Conservation (phyloP, 352 stramenopile species). For the Phytopythium ostracodes region DNA sequence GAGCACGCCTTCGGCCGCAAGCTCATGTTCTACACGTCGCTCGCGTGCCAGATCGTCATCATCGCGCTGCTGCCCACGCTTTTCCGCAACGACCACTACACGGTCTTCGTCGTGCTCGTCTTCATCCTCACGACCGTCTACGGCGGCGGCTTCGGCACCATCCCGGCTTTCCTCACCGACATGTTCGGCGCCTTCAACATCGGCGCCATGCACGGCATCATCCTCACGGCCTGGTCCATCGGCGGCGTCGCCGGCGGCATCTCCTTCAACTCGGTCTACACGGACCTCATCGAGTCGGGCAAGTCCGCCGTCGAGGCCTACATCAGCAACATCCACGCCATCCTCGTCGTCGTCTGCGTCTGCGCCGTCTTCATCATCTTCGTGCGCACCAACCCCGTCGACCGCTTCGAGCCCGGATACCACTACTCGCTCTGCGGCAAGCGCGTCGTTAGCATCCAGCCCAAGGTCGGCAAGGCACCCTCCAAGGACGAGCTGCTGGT, state of each 20-base stretch:
- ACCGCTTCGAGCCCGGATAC: conserved; percentile 67
- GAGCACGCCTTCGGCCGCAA: conserved; percentile 53
- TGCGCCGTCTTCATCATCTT: conserved; percentile 54
- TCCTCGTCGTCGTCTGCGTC: conserved; percentile 48
- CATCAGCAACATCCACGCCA: conserved; percentile 64
- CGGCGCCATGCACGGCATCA: conserved; percentile 73
- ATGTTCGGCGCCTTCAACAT: conserved; percentile 87
- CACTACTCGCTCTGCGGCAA: conserved; percentile 53
- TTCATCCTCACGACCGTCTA: conserved; percentile 74
- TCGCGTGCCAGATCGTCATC: conserved; percentile 56
- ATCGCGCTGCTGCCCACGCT: conserved; percentile 48
- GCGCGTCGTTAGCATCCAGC: conserved; percentile 57
- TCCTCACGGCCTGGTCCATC: conserved; percentile 82
- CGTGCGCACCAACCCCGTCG: conserved; percentile 51
- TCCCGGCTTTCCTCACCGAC: conserved; percentile 75
- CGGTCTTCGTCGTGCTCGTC: conserved; percentile 45
- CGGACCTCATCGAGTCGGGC: conserved; percentile 25
- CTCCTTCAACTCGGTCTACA: conserved; percentile 60
- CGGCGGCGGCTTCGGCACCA: conserved; percentile 69
- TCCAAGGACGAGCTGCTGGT: conserved; percentile 10
- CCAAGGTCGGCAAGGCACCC: conserved; percentile 29
- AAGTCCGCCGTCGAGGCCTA: conserved; percentile 47
- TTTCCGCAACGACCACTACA: conserved; percentile 57
- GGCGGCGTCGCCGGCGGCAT: conserved; percentile 70
- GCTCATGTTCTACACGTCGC: conserved; percentile 56